Evolutionary conservation across 345 rosid genomes (phyloP).

Genomic region (Ailanthus altissimus): DNA sequence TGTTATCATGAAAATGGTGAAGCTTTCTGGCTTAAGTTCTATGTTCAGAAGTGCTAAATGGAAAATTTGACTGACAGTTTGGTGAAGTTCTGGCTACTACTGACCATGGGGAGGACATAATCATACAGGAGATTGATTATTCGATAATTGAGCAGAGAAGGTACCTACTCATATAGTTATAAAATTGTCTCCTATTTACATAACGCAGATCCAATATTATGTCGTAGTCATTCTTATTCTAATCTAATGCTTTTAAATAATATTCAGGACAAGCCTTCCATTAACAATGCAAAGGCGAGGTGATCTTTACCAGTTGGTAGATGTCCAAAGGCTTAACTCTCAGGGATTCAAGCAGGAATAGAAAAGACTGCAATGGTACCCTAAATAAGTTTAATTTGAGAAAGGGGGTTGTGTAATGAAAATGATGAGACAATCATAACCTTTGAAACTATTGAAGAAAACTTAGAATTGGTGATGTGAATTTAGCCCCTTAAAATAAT

Average conservation of each 20-base stretch:
- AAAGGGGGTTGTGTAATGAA: background rate
- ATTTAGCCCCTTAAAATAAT: background rate
- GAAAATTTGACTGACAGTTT: constrained; percentile 49
- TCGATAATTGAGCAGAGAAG: constrained; percentile 72
- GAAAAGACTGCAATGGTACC: background rate
- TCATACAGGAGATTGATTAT: constrained; percentile 82
- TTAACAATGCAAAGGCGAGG: constrained; percentile 52
- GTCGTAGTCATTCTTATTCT: background rate
- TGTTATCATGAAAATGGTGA: background rate
- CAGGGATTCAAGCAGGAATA: background rate
- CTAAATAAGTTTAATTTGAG: background rate
- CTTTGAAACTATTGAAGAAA: constrained; percentile 1
- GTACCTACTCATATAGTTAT: constrained; percentile 29
- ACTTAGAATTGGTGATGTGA: background rate
- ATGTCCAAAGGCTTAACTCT: constrained; percentile 42
- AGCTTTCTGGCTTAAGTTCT: background rate
- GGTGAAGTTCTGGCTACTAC: constrained; percentile 91
- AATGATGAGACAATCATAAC: background rate
- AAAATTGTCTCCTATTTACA: background rate
- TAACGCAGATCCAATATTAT: background rate
- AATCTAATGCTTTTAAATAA: constrained; percentile 2
- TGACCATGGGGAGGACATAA: constrained; percentile 73
- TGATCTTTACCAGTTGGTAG: constrained; percentile 60
- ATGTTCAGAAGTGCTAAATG: background rate
- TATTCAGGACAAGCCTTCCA: constrained; percentile 69